Evolutionary conservation across 768 basidiomycete genomes (phyloP), one percentile per base, ranked within the genome.

Genomic region (Trichaptum fuscoviolaceum): DNA sequence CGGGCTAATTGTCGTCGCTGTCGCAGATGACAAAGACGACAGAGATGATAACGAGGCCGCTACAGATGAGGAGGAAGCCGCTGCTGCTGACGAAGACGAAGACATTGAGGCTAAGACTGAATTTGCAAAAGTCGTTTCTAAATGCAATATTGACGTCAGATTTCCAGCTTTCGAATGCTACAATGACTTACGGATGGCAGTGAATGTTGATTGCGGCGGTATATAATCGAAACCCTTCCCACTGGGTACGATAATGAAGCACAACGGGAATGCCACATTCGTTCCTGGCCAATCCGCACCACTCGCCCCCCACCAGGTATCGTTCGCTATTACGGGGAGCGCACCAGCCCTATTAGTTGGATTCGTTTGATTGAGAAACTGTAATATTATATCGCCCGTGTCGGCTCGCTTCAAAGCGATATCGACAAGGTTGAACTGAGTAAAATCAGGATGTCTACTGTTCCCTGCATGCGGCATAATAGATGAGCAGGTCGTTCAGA

Each of bases 381-480:
- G 78, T 25, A 82, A 75, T 23, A 91, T 78, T 68, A 81, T 77
- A 36, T 78, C 27, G 58, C 81, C 80, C 6, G 89, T 86, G 72
- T 92, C 91, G 27, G 83, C 93, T 67, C 87, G 87, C 75, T 85
- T 89, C 64, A 95, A 88, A 78, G 85, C 93, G 69, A 95, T 79
- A 75, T 95, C 83, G 73, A 95, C 91, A 23, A 74, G 69, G 69
- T 87, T 84, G 35, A 74, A 80, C 76, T 89, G 89, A 42, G 82
- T 83, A 63, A 90, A 80, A 67, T 87, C 81, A 7, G 92, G 91
- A 36, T 86, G 81, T 66, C 82, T 81, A 68, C 86, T 88, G 72
- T 94, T 93, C 91, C 91, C 91, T 92, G 75, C 61, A 69, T 27
- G 35, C 20, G 61, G 65, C 67, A 65, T 61, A 25, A 63, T 63